phyloP scores from a whole-genome alignment of 2,329 filamentous ascomycete species.

The Monosporascus ibericus region DNA sequence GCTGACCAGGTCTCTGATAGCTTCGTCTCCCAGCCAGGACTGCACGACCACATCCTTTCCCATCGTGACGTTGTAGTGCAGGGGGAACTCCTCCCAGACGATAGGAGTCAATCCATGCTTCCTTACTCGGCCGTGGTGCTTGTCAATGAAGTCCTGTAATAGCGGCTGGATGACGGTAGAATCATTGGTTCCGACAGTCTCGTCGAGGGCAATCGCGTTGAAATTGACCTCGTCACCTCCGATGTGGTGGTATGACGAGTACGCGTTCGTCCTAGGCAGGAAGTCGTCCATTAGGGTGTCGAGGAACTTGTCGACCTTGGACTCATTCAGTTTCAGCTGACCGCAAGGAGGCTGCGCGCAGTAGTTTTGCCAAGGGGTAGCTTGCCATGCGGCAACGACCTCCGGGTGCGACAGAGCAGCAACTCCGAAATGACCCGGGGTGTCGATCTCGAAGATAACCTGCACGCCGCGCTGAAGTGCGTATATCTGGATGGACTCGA shows the following conservation, averaged over 20 bases:
- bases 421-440: slow-evolving; percentile 70
- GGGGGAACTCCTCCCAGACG: slow-evolving; percentile 84
- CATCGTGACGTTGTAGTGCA: slow-evolving; percentile 71
- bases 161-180: slow-evolving; percentile 62
- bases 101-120: slow-evolving; percentile 62
- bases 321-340: slow-evolving; percentile 70
- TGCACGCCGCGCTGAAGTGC: slow-evolving; percentile 63
- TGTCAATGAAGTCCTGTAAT: slow-evolving; percentile 70
- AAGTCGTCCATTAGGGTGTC: slow-evolving; percentile 69
- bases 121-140: slow-evolving; percentile 60
- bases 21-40: slow-evolving; percentile 63
- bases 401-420: slow-evolving; percentile 64
- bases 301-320: slow-evolving; percentile 64
- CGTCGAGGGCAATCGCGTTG: slow-evolving; percentile 68
- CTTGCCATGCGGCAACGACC: slow-evolving; percentile 59
- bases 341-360: slow-evolving; percentile 60
- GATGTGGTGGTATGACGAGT: slow-evolving; percentile 73
- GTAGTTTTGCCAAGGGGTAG: slow-evolving; percentile 51
- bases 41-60: slow-evolving; percentile 69
- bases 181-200: slow-evolving; percentile 62
- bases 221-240: slow-evolving; percentile 83
- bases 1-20: slow-evolving; percentile 53
- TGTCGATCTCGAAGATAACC: slow-evolving; percentile 71
- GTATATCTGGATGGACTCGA: slow-evolving; percentile 64
- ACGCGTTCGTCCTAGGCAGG: slow-evolving; percentile 63